Conservation (phyloP, 148 eudicot genomes). For the Rhododendron henanense region DNA sequence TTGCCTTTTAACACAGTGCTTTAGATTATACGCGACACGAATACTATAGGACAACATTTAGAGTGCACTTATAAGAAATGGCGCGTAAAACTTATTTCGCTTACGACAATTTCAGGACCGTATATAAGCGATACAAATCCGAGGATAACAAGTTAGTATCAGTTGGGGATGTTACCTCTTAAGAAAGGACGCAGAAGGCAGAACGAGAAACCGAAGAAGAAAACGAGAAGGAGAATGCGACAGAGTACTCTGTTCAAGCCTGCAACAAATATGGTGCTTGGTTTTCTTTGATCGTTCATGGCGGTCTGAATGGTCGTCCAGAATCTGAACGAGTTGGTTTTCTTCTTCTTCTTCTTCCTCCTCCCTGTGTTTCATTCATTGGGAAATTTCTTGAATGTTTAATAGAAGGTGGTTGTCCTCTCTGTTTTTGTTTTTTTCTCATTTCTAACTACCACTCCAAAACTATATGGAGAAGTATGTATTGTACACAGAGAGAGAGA, state of each 20-base stretch:
- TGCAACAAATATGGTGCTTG: too few species aligned
- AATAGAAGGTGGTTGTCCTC: background rate
- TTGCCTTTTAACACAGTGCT: too few species aligned
- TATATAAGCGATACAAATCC: too few species aligned
- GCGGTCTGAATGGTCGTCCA: background rate
- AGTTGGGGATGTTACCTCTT: too few species aligned
- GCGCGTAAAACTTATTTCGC: background rate
- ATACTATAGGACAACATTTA: background rate
- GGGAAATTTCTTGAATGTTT: background rate
- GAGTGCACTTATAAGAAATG: background rate
- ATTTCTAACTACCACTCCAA: too few species aligned
- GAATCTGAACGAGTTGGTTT: background rate
- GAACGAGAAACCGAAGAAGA: too few species aligned
- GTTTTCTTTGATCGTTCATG: constrained; percentile 28
- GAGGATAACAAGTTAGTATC: too few species aligned
- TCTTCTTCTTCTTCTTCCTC: background rate
- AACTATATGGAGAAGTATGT: too few species aligned
- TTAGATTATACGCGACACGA: background rate
- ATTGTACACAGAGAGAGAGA: too few species aligned
- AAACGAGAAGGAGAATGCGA: too few species aligned
- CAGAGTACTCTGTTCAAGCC: background rate
- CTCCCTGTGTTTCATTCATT: background rate
- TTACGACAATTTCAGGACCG: background rate
- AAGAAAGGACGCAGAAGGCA: too few species aligned
- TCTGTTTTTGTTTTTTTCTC: background rate